These are phyloP conservation scores for Hymenotorrendiella dingleyae DNA, from an alignment of 2,329 filamentous ascomycete species.

Conservation along the genomic window DNA sequence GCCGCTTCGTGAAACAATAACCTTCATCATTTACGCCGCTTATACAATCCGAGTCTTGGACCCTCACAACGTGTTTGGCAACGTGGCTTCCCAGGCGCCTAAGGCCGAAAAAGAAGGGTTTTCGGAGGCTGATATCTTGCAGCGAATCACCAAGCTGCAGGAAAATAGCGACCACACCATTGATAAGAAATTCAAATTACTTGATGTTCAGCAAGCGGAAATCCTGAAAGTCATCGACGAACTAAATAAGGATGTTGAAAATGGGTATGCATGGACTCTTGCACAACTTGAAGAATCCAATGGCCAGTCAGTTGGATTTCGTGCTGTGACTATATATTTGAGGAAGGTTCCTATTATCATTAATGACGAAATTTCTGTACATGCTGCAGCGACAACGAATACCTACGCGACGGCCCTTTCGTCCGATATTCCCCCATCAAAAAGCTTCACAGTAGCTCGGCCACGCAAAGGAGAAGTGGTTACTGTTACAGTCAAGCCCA, in stretches of 20 bases:
- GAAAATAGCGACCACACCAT: neutral
- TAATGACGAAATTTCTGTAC: neutral
- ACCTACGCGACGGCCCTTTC: neutral
- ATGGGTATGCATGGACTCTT: neutral
- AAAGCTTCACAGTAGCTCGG: too few relatives aligned
- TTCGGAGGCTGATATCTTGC: slow-evolving; percentile 2
- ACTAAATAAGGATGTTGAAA: neutral
- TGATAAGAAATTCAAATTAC: neutral
- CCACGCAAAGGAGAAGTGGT: too few relatives aligned
- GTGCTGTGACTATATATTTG: slow-evolving; percentile 2
- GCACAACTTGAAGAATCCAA: slow-evolving; percentile 1
- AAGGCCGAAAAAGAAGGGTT: slow-evolving; percentile 3
- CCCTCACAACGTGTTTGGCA: slow-evolving; percentile 1
- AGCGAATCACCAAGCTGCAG: neutral
- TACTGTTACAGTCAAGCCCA: too few relatives aligned
- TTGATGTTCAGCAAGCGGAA: slow-evolving; percentile 1
- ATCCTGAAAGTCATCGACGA: neutral
- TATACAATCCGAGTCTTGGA: slow-evolving; percentile 7
- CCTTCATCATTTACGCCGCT: slow-evolving; percentile 3
- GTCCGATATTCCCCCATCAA: too few relatives aligned
- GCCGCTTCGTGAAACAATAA: too few relatives aligned
- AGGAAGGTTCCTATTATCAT: neutral
- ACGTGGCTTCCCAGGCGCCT: neutral
- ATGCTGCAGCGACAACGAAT: neutral
- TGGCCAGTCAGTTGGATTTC: neutral